Evolutionary conservation across 345 rosid genomes (phyloP), one percentile per base, ranked within the genome.

Genomic region (Aquilaria sinensis): DNA sequence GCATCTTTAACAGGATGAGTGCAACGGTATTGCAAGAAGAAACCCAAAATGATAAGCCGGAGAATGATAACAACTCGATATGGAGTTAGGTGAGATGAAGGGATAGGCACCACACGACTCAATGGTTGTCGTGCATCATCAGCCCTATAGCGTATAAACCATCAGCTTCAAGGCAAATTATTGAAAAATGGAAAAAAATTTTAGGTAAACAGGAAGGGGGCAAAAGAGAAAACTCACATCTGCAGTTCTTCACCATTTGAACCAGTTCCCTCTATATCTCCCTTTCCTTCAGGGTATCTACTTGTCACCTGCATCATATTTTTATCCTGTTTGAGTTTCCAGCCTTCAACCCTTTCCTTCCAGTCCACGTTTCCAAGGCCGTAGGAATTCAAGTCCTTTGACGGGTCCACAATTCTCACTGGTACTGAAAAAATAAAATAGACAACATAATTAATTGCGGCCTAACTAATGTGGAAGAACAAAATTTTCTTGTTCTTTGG

Each of bases 291-390:
- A 65, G 77, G 41, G 66, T 77, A 80, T 75, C 89, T 83, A 78
- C 71, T 77, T 61, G 72, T 81, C 85, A 80, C 69, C 30, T 86
- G 96, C 82, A 78, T 70, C 81, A 81, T 80, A 68, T 75, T 87
- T 77, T 91, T 95, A 66, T 95, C 99, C 84, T 95, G 99, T 65
- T 89, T 95, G 72, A 89, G 93, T 75, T 95, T 95, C 98, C 99
- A 95, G 61, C 98, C 92, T 73, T 95, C 98, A 66, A 95, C 93
- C 71, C 98, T 87, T 75, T 91, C 99, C 80, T 95, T 95, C 99
- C 99, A 95, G 81, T 95, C 98, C 66, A 95, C 87, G 78, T 84
- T 89, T 56, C 92, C 91, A 67, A 95, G 96, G 73, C 98, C 99
- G 75, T 95, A 95, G 63, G 97, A 84, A 78, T 95, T 89, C 83